Percentiles rank a stretch among this genome's conserved stretches.
Evolutionary conservation across 768 basidiomycete genomes (phyloP).

Genomic region (Mycena chlorophos): DNA sequence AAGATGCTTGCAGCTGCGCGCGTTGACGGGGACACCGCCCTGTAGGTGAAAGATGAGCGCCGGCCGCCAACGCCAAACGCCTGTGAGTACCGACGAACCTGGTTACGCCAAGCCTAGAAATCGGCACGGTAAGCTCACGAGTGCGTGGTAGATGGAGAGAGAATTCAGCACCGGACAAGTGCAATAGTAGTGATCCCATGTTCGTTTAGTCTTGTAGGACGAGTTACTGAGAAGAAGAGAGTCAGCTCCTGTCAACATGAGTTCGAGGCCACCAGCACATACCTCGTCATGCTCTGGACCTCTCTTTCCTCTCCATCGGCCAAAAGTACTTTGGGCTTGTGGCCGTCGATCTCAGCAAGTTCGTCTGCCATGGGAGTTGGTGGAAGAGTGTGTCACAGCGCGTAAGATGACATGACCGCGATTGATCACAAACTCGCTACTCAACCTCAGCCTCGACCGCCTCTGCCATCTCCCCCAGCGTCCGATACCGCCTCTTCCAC

Average conservation of each 20-base stretch:
- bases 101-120: conserved; percentile 37
- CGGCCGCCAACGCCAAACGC: neutral
- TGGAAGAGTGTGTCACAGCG: too few species aligned
- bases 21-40: conserved; percentile 36
- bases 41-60: conserved; percentile 14
- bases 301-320: conserved; percentile 39
- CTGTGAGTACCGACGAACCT: conserved; percentile 22
- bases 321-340: conserved; percentile 49
- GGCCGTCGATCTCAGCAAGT: conserved; percentile 51
- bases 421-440: too few species aligned
- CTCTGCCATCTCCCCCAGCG: conserved; percentile 59
- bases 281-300: conserved; percentile 13
- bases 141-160: neutral
- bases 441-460: conserved; percentile 58
- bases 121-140: neutral
- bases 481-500: conserved; percentile 58
- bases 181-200: conserved; percentile 44
- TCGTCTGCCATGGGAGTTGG: conserved; percentile 36
- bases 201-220: conserved; percentile 37
- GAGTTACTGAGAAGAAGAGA: conserved; percentile 23
- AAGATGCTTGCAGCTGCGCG: conserved; percentile 43
- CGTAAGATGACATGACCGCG: too few species aligned
- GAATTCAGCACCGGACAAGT: conserved; percentile 35
- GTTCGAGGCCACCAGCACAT: neutral
- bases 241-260: neutral